Conservation (phyloP, 257 asterid species). For the Coffea canephora region DNA sequence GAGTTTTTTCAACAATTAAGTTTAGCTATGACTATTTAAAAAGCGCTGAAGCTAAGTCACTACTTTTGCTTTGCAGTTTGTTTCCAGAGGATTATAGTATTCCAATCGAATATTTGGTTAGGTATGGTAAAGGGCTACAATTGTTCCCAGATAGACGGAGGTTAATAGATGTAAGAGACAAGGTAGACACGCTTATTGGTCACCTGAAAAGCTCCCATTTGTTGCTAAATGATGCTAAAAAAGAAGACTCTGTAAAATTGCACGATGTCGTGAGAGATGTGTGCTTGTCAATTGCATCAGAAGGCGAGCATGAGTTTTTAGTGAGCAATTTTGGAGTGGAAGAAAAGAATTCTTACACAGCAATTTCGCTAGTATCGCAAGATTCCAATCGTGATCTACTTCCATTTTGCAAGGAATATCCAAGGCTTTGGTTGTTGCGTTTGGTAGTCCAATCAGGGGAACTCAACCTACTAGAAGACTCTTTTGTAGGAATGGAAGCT, state of each 20-base stretch:
- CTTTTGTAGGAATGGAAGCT: neutral
- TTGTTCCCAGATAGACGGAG: neutral
- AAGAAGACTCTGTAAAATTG: neutral
- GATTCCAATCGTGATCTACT: neutral
- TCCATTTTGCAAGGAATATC: neutral
- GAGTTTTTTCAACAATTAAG: too few relatives aligned
- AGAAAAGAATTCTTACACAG: constrained; percentile 2
- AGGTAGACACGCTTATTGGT: neutral
- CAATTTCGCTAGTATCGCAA: neutral
- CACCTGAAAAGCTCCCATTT: neutral
- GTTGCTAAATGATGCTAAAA: neutral
- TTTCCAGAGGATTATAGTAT: too few relatives aligned
- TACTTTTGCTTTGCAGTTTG: too few relatives aligned
- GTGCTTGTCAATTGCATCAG: neutral
- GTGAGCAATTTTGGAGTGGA: neutral
- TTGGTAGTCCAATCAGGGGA: neutral
- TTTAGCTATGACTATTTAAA: too few relatives aligned
- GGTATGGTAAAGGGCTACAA: too few relatives aligned
- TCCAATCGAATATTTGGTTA: too few relatives aligned
- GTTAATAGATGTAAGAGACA: neutral
- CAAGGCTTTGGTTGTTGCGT: neutral
- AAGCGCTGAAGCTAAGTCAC: too few relatives aligned
- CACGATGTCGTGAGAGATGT: constrained; percentile 18
- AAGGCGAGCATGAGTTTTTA: neutral
- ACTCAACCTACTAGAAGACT: too few relatives aligned